A percentile compares a stretch with the other conserved stretches of the same genome.
These are phyloP conservation scores for Chaetomiaceae sp. DNA, from an alignment of 2,329 filamentous ascomycete species.

Conservation along the genomic window DNA sequence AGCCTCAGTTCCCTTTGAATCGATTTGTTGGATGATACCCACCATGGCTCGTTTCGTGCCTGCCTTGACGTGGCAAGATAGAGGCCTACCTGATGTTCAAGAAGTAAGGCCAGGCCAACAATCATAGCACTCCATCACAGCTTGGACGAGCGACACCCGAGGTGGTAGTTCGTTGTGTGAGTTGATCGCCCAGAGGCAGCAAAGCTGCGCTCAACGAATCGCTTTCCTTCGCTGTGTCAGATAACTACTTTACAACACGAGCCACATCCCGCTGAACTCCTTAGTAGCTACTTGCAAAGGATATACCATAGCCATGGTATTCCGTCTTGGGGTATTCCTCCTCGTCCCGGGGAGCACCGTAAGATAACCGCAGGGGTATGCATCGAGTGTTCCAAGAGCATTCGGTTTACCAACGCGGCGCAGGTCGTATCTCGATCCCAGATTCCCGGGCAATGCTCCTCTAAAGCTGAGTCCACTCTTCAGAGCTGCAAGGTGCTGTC, in stretches of 20 bases:
- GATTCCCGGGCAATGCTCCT: neutral
- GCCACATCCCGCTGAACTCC: conserved; percentile 2
- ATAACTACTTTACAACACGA: conserved; percentile 12
- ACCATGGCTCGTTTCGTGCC: neutral
- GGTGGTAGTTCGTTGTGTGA: too few relatives aligned
- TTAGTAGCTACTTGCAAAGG: conserved; percentile 4
- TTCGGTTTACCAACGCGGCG: too few relatives aligned
- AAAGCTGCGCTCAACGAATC: conserved; percentile 7
- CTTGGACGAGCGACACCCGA: neutral
- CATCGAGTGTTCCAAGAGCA: too few relatives aligned
- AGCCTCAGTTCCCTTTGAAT: too few relatives aligned
- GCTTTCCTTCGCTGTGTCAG: conserved; percentile 8
- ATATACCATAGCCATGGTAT: conserved; percentile 1
- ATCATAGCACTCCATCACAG: too few relatives aligned
- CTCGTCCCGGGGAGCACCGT: too few relatives aligned
- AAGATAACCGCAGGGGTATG: neutral
- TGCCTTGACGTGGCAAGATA: neutral
- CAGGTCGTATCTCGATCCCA: neutral
- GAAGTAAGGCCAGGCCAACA: neutral
- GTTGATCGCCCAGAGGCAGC: conserved; percentile 5
- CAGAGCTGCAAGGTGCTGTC: neutral
- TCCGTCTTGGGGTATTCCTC: too few relatives aligned
- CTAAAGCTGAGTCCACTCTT: neutral
- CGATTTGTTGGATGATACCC: too few relatives aligned
- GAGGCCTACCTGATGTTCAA: too few relatives aligned